A percentile compares a stretch with the other conserved stretches of the same genome.
These are phyloP conservation scores for Herpetomonas tarakana DNA, from an alignment of 208 protist genomes.

Conservation along the genomic window DNA sequence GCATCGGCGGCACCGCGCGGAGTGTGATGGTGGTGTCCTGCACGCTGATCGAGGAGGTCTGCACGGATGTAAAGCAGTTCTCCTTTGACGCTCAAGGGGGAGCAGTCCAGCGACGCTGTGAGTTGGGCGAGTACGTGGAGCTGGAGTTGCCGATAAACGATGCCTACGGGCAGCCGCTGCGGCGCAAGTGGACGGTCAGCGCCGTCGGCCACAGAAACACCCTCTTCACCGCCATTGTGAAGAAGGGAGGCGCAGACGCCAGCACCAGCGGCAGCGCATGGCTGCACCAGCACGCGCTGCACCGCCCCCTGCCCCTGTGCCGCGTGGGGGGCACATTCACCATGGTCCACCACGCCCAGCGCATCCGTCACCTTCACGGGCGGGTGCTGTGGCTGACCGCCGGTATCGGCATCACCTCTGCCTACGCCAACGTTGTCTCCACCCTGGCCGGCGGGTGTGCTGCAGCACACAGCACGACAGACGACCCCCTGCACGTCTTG, in stretches of 20 bases:
- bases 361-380: slow-evolving; percentile 37
- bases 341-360: slow-evolving; percentile 41
- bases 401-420: slow-evolving; percentile 63
- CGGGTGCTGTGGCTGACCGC: slow-evolving; percentile 74
- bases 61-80: slow-evolving; percentile 50
- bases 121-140: slow-evolving; percentile 67
- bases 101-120: slow-evolving; percentile 20
- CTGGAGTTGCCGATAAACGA: slow-evolving; percentile 51
- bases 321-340: slow-evolving; percentile 65
- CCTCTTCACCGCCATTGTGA: slow-evolving; percentile 71
- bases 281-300: slow-evolving; percentile 51
- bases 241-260: slow-evolving; percentile 22
- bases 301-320: slow-evolving; percentile 45
- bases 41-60: slow-evolving; percentile 28
- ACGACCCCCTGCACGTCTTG: slow-evolving; percentile 50
- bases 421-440: slow-evolving; percentile 53
- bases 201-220: slow-evolving; percentile 29
- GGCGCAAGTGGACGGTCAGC: slow-evolving; percentile 68
- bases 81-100: slow-evolving; percentile 33
- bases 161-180: slow-evolving; percentile 15
- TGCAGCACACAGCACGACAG: slow-evolving; percentile 16
- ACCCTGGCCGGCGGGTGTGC: slow-evolving; percentile 23
- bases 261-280: slow-evolving; percentile 48
- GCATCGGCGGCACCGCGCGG: no score
- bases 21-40: slow-evolving; percentile 28